Conservation (phyloP, 768 basidiomycete genomes). For the Lentinula raphanica region DNA sequence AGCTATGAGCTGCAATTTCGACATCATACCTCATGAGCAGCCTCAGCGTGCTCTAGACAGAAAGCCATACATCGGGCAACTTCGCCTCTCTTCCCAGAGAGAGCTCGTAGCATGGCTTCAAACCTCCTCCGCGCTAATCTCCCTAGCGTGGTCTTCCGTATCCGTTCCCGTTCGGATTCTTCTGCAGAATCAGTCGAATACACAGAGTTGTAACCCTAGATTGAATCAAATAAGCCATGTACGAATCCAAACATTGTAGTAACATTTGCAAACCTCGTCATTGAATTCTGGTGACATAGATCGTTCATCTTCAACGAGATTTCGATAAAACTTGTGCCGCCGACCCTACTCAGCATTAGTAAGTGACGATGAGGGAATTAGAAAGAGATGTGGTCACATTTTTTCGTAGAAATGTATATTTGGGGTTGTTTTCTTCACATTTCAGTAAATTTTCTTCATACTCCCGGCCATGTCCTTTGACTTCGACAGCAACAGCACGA, state of each 20-base stretch:
- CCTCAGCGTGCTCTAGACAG: constrained; percentile 93
- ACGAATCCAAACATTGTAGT: not conserved
- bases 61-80: constrained; percentile 97
- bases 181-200: constrained; percentile 94
- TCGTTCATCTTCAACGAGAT: constrained; percentile 56
- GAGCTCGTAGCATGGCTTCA: constrained; percentile 82
- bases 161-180: constrained; percentile 84
- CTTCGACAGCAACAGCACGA: constrained; percentile 78
- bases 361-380: constrained; percentile 1
- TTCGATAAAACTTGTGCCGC: constrained; percentile 64
- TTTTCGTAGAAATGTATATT: constrained; percentile 70
- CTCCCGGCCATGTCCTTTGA: constrained; percentile 71
- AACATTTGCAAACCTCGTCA: constrained; percentile 56
- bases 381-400: constrained; percentile 35
- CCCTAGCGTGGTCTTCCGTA: constrained; percentile 72
- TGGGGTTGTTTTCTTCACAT: constrained; percentile 75
- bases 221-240: not conserved
- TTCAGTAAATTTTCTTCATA: constrained; percentile 74
- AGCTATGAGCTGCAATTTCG: not conserved
- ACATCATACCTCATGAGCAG: constrained; percentile 73
- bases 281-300: constrained; percentile 66
- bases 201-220: constrained; percentile 78
- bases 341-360: constrained; percentile 47
- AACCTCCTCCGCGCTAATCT: constrained; percentile 78
- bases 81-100: constrained; percentile 84